Base-by-base conservation (phyloP, 352 stramenopile species). In the Phytophthora nicotianae region DNA sequence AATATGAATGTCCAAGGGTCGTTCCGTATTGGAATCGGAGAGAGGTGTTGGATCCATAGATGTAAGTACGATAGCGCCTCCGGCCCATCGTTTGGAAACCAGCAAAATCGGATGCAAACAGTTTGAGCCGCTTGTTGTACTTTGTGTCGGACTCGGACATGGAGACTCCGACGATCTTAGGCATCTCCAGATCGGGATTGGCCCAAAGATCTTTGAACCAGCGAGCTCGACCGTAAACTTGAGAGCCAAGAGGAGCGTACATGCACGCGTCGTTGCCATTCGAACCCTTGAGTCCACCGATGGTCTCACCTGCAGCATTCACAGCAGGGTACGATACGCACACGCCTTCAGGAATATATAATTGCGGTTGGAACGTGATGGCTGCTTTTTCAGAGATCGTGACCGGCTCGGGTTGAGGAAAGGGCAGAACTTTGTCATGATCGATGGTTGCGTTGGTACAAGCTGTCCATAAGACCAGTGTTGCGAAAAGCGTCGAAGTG, bases 301-400 rank as follows among this genome's bases (percentile, higher is more conserved):
- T 53, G 20, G 33, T 21, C 11, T 43, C 33, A 13, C 42, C 53
- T 0, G 41, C 41, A 41, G 42, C 27, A 47, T 52, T 43, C 16
- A 47, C 53, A 2, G 53, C 53, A 27, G 53, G 38, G 40, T 43
- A 61, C 8, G 53, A 14, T 4, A 48, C 53, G 24, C 42, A 61
- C 2, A 38, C 10, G 16, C 2, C 16, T n/a, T 9, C 10, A 1
- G 17, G 20, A 6, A 21, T 38, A 17, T 26, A 29, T 6, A 61
- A 35, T 46, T 35, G 41, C 1, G 53, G 53, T 4, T 61, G 52
- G 13, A 46, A 61, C 20, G 52, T 61, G 54, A 62, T 21, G 11
- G 43, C 54, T 41, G 33, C 16, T 45, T 49, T 54, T 49, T 62
- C 26, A 16, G 54, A 37, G 13, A 19, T 4, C 1, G 19, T 45